A percentile compares a stretch with the other conserved stretches of the same genome.
These are phyloP conservation scores for Ogataea nonfermentans DNA, from an alignment of 805 yeast species.

Conservation along the genomic window DNA sequence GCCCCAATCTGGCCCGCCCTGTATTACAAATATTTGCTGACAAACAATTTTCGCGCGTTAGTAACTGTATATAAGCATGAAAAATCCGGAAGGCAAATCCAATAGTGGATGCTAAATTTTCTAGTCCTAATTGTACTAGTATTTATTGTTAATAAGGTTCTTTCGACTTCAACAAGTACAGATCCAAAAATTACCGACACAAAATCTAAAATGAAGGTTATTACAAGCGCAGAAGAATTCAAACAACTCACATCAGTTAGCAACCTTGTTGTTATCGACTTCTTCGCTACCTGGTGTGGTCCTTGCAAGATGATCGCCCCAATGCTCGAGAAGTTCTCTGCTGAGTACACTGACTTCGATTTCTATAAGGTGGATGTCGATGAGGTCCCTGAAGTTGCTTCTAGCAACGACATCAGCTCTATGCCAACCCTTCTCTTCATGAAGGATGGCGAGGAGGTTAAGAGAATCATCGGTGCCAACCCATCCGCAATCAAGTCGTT, in stretches of 20 bases:
- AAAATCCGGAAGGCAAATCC: constrained; percentile 6
- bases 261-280: constrained; percentile 88
- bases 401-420: constrained; percentile 53
- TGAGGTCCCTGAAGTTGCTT: constrained; percentile 72
- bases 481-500: constrained; percentile 78
- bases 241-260: constrained; percentile 53
- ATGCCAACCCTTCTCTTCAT: constrained; percentile 70
- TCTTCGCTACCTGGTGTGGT: constrained; percentile 98
- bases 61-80: not conserved
- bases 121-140: constrained; percentile 28
- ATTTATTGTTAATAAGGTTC: constrained; percentile 24
- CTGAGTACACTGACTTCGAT: constrained; percentile 61
- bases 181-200: constrained; percentile 5
- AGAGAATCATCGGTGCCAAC: constrained; percentile 87
- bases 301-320: constrained; percentile 99
- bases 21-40: constrained; percentile 10
- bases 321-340: constrained; percentile 76
- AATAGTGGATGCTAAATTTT: constrained; percentile 25
- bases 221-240: constrained; percentile 56
- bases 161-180: constrained; percentile 17
- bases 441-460: constrained; percentile 78
- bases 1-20: too few species aligned
- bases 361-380: constrained; percentile 95
- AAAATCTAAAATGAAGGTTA: constrained; percentile 50
- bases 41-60: constrained; percentile 10